Base-by-base conservation (phyloP, 2,329 filamentous ascomycete genomes). In the Aspergillus ochraceoroseus region DNA sequence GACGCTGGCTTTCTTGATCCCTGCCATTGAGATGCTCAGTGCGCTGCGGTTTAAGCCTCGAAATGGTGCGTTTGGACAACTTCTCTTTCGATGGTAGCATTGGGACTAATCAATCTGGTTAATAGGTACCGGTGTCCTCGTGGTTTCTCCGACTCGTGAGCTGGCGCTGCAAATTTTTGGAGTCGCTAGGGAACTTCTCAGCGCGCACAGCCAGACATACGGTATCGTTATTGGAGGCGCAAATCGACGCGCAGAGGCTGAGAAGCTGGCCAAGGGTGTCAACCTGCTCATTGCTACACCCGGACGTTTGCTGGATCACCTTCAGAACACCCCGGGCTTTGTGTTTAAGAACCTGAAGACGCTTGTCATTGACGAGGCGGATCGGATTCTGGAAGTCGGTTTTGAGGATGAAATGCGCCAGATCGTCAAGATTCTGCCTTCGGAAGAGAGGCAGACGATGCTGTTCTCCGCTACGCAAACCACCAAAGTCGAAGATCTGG, bases 391-490 rank as follows among this genome's bases (percentile, higher is more conserved):
- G 30, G 92, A 98, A 70, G 87, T 95, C 48, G 90, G 92, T 56
- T 98, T 98, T 74, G 92, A 98, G 66, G 92, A 96, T 59, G 92
- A 98, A 70, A 95, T 98, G 85, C 78, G 87, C 50, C 84, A 94
- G 64, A 95, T 98, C 54, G 83, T 96, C 66, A 94, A 94, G 74
- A 92, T 96, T 40, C 71, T 96, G 12, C 87, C 89, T 32, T 84
- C 83, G 53, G 82, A 94, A 43, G 80, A 89, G 52, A 75, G 92
- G 45, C 90, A 96, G 67, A 95, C 89, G 0, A 92, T 94, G 83
- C 78, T 98, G n/a, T 98, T 98, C 74, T 95, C 88, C 9, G 92
- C 92, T 9, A 98, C 92, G 3, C 92, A 96, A 67, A 98, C 92
- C 2, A 96, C 90, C 41, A 96, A 98, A 70, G 92, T 98, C 53